Base-by-base conservation (phyloP, 257 asterid genomes). In the Scutellaria baicalensis region DNA sequence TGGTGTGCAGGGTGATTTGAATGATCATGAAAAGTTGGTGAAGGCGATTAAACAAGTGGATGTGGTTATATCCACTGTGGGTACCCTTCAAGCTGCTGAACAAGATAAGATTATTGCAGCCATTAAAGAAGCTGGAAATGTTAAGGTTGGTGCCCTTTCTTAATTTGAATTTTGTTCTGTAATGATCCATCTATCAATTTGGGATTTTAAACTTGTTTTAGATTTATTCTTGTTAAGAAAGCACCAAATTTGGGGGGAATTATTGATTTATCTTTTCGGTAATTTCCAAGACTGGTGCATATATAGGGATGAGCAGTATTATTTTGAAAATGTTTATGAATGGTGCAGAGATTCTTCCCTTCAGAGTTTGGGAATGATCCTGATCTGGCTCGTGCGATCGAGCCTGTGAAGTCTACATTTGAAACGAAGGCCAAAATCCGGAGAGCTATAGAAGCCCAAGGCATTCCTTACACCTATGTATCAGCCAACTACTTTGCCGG, bases 301-400 rank as follows among this genome's bases (percentile, higher is more conserved):
- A 4, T 2, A 27, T 4, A 27, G 3, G 33, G 33, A 27, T 27
- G 33, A 27, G 5, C 4, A 3, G 33, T 27, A 5, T 27, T 27
- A 27, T 27, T 27, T 27, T 27, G 33, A 27, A 27, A 27, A 27
- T 1, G 33, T 27, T 43, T 43, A 12, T 18, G 9, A 5, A 31
- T 27, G 4, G 35, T 45, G 42, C 78, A 91, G 97, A 87, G 89
- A 58, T 91, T 89, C 78, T 68, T 84, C n/a, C 97, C 97, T 0
- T 91, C 97, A 0, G 97, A 91, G 63, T 91, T 85, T 47, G 90
- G 95, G 7, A 70, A 78, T 55, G 97, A 91, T 39, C 90, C 79
- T 18, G 95, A 91, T 63, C 84, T 76, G 8, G 10, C 75, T 1
- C 79, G 83, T 1, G 90, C 92, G 0, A 92, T 87, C 0, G 92